Percentiles rank a stretch among this genome's conserved stretches.
Conservation (phyloP, 495 filamentous ascomycete species). For the Penicillium bialowiezense region DNA sequence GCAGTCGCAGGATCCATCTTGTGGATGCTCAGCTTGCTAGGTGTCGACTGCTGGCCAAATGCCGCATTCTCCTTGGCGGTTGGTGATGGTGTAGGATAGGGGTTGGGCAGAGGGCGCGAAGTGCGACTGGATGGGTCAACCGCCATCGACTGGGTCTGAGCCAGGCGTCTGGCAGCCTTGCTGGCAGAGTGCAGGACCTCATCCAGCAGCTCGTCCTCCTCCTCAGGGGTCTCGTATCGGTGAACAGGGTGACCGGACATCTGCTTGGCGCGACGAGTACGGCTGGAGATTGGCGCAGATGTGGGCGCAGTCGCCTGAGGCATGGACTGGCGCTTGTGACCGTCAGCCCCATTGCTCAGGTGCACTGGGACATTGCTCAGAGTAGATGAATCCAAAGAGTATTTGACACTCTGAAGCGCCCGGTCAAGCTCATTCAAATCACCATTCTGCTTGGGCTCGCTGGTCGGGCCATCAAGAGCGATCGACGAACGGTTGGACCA, state of each 20-base stretch:
- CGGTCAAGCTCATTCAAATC: constrained; percentile 69
- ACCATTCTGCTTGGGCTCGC: constrained; percentile 49
- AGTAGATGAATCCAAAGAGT: constrained; percentile 55
- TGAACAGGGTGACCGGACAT: constrained; percentile 69
- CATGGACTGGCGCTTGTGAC: constrained; percentile 70
- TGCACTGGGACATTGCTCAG: constrained; percentile 48
- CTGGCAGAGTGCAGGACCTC: constrained; percentile 67
- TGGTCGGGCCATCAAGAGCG: constrained; percentile 63
- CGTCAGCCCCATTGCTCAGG: constrained; percentile 45
- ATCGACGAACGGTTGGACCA: constrained; percentile 87
- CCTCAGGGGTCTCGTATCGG: constrained; percentile 89
- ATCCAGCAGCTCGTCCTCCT: constrained; percentile 93
- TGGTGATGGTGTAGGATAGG: constrained; percentile 89
- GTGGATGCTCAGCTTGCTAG: constrained; percentile 56
- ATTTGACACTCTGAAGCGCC: constrained; percentile 69
- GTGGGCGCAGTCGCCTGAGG: constrained; percentile 57
- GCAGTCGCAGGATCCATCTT: constrained; percentile 55
- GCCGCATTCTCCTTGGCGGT: constrained; percentile 77
- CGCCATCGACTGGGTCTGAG: constrained; percentile 40
- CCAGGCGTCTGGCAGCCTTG: constrained; percentile 53
- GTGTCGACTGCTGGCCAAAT: constrained; percentile 53
- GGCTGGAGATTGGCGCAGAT: constrained; percentile 69
- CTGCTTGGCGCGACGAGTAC: constrained; percentile 79
- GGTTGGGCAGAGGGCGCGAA: constrained; percentile 56
- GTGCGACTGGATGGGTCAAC: constrained; percentile 35